Conservation (phyloP, 345 rosid genomes). For the Linum lewisii region DNA sequence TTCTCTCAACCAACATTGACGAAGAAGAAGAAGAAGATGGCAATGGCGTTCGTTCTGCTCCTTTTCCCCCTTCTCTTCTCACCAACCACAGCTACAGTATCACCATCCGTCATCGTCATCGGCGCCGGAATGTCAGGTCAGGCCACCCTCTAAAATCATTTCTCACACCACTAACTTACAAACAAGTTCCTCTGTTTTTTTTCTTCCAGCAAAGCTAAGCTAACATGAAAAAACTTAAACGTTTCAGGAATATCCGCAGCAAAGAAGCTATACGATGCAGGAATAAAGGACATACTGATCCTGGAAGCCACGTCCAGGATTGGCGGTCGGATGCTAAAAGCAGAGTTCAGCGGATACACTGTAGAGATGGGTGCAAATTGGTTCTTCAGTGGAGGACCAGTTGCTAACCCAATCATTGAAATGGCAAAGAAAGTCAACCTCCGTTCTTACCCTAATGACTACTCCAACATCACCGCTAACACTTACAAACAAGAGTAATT, state of each 20-base stretch:
- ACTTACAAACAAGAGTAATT: conserved; percentile 22
- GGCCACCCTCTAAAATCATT: too few species aligned
- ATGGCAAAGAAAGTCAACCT: conserved; percentile 24
- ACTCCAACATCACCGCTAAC: conserved; percentile 17
- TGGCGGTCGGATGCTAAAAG: conserved; percentile 18
- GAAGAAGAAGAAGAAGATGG: not conserved
- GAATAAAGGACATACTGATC: conserved; percentile 20
- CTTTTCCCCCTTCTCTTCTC: not conserved
- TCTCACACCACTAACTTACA: too few species aligned
- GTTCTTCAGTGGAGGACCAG: conserved; percentile 20
- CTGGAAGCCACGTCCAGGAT: conserved; percentile 21
- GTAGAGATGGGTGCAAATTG: conserved; percentile 24
- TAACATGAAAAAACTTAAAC: too few species aligned
- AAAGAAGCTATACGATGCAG: conserved; percentile 22
- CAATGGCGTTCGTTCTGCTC: not conserved
- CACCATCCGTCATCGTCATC: conserved; percentile 17
- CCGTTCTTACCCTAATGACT: conserved; percentile 11
- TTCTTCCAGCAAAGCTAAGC: too few species aligned
- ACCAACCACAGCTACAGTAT: not conserved
- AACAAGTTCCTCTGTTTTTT: not conserved
- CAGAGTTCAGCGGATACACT: conserved; percentile 10
- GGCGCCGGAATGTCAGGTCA: conserved; percentile 31
- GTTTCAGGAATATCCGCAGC: conserved; percentile 26
- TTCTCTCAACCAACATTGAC: not conserved
- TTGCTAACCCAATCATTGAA: conserved; percentile 10